Percentiles rank a stretch among this genome's conserved stretches.
phyloP scores from a whole-genome alignment of 495 filamentous ascomycete genomes.

The Tetracladium setigerum region DNA sequence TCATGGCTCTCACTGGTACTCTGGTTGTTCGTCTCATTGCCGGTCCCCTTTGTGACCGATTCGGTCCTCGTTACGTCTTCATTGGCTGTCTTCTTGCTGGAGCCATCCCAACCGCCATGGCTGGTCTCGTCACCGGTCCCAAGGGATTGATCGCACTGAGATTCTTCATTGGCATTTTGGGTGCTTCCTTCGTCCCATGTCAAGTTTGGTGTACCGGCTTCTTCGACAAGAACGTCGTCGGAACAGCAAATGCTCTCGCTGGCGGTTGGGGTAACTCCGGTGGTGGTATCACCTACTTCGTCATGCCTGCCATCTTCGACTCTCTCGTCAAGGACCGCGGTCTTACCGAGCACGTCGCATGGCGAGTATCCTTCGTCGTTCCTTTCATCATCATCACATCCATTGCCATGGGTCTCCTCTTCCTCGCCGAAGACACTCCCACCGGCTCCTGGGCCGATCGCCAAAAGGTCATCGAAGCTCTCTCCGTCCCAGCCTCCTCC shows the following conservation, averaged over 20 bases:
- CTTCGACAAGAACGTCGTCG: slow-evolving; percentile 93
- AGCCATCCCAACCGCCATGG: slow-evolving; percentile 73
- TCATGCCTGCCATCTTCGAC: slow-evolving; percentile 91
- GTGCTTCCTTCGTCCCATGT: slow-evolving; percentile 86
- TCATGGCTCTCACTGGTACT: slow-evolving; percentile 70
- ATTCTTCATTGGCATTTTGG: slow-evolving; percentile 92
- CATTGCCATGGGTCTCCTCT: slow-evolving; percentile 58
- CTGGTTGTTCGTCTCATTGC: slow-evolving; percentile 75
- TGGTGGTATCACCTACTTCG: slow-evolving; percentile 74
- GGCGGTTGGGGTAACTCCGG: slow-evolving; percentile 87
- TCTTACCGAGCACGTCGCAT: slow-evolving; percentile 59
- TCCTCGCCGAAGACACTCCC: slow-evolving; percentile 77
- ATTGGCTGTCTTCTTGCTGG: slow-evolving; percentile 67
- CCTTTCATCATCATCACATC: slow-evolving; percentile 69
- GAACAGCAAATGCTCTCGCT: slow-evolving; percentile 80
- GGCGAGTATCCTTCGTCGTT: slow-evolving; percentile 79
- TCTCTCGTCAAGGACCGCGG: slow-evolving; percentile 56
- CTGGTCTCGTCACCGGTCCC: slow-evolving; percentile 65
- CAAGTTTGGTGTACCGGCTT: slow-evolving; percentile 95
- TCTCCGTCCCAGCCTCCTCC: slow-evolving; percentile 30
- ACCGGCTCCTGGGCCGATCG: slow-evolving; percentile 78
- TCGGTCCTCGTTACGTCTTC: slow-evolving; percentile 77
- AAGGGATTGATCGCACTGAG: slow-evolving; percentile 68
- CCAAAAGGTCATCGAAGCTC: slow-evolving; percentile 28
- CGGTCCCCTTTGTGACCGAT: slow-evolving; percentile 78